Percentiles rank a stretch among this genome's conserved stretches.
phyloP scores from a whole-genome alignment of 2,329 filamentous ascomycete genomes.

The Penicillium sp. region DNA sequence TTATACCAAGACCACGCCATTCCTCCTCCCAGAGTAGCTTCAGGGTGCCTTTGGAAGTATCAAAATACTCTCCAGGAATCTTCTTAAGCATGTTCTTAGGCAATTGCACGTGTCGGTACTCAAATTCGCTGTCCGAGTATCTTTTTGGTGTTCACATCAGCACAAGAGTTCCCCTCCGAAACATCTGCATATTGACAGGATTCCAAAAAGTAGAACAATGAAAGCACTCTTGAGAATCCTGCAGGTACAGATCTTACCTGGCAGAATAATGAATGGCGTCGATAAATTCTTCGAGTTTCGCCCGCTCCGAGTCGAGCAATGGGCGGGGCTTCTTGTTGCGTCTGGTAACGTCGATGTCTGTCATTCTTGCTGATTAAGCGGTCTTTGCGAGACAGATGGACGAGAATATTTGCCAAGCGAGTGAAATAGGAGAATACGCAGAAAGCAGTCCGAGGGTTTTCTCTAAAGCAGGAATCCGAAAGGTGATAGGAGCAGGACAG shows the following conservation, averaged over 20 bases:
- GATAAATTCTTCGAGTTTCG: conserved; percentile 82
- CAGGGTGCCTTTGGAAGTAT: conserved; percentile 80
- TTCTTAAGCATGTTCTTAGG: conserved; percentile 98
- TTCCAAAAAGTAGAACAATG: neutral
- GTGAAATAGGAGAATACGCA: neutral
- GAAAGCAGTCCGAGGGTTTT: neutral
- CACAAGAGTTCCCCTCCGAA: conserved; percentile 5
- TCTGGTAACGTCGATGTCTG: conserved; percentile 72
- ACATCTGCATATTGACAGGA: neutral
- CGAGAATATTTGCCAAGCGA: neutral
- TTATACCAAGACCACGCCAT: conserved; percentile 95
- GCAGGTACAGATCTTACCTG: conserved; percentile 54
- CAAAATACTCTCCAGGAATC: conserved; percentile 93
- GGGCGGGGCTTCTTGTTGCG: conserved; percentile 83
- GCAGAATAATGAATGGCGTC: conserved; percentile 94
- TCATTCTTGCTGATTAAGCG: conserved; percentile 5
- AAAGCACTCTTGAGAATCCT: neutral
- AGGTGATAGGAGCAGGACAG: neutral
- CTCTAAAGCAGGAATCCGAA: neutral
- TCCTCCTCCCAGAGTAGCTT: conserved; percentile 98
- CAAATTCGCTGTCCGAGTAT: conserved; percentile 81
- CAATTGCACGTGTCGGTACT: conserved; percentile 96
- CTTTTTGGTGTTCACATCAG: neutral
- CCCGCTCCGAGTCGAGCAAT: conserved; percentile 74
- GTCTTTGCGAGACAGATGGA: neutral